These are phyloP conservation scores for Prunus kanzakura DNA, from an alignment of 306 rosid species.

Conservation along the genomic window DNA sequence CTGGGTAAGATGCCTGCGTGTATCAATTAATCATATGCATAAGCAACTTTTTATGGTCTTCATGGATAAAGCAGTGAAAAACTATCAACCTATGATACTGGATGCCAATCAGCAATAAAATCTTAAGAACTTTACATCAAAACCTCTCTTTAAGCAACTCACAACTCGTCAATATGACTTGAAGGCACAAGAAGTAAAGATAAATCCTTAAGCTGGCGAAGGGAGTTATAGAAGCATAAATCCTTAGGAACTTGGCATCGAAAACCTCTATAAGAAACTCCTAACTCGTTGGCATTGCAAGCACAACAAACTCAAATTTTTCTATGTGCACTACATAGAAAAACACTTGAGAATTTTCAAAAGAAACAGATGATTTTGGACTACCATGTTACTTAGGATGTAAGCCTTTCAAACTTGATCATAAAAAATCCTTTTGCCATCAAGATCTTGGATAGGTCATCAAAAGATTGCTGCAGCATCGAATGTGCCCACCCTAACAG, in stretches of 20 bases:
- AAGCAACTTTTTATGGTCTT: neutral
- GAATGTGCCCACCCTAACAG: neutral
- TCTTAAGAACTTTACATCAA: neutral
- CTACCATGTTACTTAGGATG: neutral
- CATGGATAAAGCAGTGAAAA: neutral
- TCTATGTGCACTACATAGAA: neutral
- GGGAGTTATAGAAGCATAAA: neutral
- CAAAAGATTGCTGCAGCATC: neutral
- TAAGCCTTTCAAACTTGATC: neutral
- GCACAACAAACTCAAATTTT: too few species aligned
- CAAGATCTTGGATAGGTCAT: neutral
- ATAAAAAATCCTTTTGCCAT: neutral
- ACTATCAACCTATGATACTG: neutral
- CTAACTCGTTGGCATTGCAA: too few species aligned
- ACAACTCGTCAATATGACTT: neutral
- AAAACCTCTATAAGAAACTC: neutral
- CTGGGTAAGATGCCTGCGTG: slow-evolving; percentile 81
- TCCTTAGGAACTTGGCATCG: neutral
- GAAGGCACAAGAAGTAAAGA: neutral
- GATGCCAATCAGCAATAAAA: neutral
- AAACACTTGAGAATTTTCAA: neutral
- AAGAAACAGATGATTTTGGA: neutral
- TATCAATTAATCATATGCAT: slow-evolving; percentile 13
- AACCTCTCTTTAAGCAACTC: neutral
- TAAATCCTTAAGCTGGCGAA: neutral